Evolutionary conservation across 805 yeast species (phyloP).

Genomic region (Candida dendrica): DNA sequence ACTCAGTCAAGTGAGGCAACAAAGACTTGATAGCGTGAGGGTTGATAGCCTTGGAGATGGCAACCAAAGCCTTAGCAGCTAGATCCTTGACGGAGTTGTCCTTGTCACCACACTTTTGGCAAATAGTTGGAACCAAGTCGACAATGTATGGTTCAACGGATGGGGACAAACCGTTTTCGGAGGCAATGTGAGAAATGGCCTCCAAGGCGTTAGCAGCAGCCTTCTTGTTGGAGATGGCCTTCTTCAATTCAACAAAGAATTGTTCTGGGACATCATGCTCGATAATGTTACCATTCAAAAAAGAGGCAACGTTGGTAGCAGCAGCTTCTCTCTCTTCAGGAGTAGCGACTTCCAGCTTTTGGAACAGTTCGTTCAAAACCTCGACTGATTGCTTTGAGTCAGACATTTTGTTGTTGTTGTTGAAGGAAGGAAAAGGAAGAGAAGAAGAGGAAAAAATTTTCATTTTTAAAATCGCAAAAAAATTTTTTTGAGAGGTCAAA

Average conservation of each 20-base stretch:
- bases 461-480: background rate
- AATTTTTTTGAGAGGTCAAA: background rate
- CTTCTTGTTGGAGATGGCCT: conserved; percentile 79
- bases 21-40: conserved; percentile 90
- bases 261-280: conserved; percentile 96
- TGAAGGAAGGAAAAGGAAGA: background rate
- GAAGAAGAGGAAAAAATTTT: conserved; percentile 1
- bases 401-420: conserved; percentile 34
- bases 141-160: conserved; percentile 95
- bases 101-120: conserved; percentile 87
- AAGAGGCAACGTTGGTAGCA: conserved; percentile 84
- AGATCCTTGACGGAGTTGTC: conserved; percentile 62
- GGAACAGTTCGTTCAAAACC: conserved; percentile 89
- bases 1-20: conserved; percentile 69
- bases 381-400: conserved; percentile 44
- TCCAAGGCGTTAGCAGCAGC: conserved; percentile 72
- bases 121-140: conserved; percentile 61
- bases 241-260: conserved; percentile 73
- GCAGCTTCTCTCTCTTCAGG: conserved; percentile 78
- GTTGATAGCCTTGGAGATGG: conserved; percentile 76
- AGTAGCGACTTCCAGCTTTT: conserved; percentile 84
- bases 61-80: conserved; percentile 70
- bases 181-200: conserved; percentile 82
- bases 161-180: conserved; percentile 71
- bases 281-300: conserved; percentile 93